phyloP scores from a whole-genome alignment of 192 early-diverging fungal species.

The Chytriomyces hyalinus region DNA sequence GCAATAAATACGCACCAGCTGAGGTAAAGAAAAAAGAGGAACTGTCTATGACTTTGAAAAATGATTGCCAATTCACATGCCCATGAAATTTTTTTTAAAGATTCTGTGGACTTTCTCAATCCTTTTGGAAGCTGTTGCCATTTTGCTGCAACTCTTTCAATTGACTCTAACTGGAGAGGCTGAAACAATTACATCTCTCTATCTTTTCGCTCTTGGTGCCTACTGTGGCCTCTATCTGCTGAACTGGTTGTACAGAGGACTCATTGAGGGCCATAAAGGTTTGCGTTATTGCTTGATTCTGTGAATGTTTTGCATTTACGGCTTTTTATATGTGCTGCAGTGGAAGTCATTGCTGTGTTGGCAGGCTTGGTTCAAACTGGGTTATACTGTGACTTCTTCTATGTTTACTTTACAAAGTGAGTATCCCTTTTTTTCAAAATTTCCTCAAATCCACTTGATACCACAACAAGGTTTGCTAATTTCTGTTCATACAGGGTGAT shows the following conservation, averaged over 20 bases:
- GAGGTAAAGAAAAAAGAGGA: slow-evolving; percentile 48
- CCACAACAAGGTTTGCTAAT: too few species aligned
- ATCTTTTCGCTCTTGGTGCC: slow-evolving; percentile 94
- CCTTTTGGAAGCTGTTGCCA: slow-evolving; percentile 94
- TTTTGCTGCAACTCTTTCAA: slow-evolving; percentile 97
- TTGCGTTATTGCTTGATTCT: neutral
- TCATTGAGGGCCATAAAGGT: slow-evolving; percentile 48
- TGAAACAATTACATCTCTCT: slow-evolving; percentile 99
- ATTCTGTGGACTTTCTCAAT: slow-evolving; percentile 97
- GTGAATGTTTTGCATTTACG: neutral
- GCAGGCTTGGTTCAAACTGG: slow-evolving; percentile 93
- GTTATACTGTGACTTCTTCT: slow-evolving; percentile 97
- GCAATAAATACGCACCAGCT: slow-evolving; percentile 69
- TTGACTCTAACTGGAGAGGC: slow-evolving; percentile 96
- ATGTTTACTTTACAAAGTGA: slow-evolving; percentile 85
- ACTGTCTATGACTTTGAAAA: too few species aligned
- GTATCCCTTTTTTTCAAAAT: neutral
- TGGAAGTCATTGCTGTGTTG: slow-evolving; percentile 86
- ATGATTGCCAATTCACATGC: too few species aligned
- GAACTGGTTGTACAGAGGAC: slow-evolving; percentile 97
- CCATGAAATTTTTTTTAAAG: slow-evolving; percentile 49
- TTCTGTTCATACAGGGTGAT: slow-evolving; percentile 48
- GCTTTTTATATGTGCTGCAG: slow-evolving; percentile 15
- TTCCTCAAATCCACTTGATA: neutral
- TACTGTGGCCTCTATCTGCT: slow-evolving; percentile 86